Evolutionary conservation across 306 rosid genomes (phyloP).

Genomic region (Chamaecrista fasciculata): DNA sequence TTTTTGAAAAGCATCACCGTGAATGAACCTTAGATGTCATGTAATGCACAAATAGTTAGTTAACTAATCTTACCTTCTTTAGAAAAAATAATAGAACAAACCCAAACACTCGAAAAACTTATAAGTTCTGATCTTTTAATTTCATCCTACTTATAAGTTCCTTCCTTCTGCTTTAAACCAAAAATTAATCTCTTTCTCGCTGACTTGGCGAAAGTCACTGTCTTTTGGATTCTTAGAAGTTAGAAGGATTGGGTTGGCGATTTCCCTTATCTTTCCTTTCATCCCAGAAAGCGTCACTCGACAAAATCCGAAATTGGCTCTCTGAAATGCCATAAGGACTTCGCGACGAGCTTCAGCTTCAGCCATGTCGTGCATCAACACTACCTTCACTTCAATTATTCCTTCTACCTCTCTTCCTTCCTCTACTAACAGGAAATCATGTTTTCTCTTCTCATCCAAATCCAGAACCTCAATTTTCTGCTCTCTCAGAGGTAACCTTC

Average conservation of each 20-base stretch:
- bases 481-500: constrained; percentile 56
- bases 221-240: constrained; percentile 2
- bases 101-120: no score
- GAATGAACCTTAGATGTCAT: no score
- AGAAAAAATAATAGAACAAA: no score
- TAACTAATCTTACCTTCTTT: no score
- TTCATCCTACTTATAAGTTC: no score
- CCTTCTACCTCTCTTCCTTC: constrained; percentile 47
- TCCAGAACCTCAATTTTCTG: constrained; percentile 48
- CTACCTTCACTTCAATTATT: constrained; percentile 34
- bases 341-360: not conserved
- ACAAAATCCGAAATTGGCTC: not conserved
- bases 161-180: no score
- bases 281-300: not conserved
- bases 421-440: constrained; percentile 31
- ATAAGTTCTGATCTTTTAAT: no score
- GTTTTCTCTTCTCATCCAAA: constrained; percentile 33
- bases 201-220: constrained; percentile 35
- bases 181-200: not conserved
- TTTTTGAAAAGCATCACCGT: no score
- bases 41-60: no score
- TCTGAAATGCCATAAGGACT: not conserved
- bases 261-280: constrained; percentile 6
- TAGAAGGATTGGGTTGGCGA: not conserved
- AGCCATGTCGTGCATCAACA: constrained; percentile 53